Evolutionary conservation across 2,329 filamentous ascomycete species (phyloP).

Genomic region (Colletotrichum aenigma): DNA sequence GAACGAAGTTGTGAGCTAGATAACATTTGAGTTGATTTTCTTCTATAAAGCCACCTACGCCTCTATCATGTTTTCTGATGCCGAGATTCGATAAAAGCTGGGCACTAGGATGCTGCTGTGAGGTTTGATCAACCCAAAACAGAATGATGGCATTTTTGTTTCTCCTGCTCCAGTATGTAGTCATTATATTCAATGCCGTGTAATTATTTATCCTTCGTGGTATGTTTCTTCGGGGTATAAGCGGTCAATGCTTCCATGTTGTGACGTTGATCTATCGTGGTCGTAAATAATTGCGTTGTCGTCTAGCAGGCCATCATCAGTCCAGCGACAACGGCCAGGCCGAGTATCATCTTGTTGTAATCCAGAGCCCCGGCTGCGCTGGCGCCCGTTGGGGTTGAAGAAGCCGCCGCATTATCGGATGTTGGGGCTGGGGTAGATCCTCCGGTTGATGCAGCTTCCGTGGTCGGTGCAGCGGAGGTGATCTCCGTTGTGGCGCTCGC

Average conservation of each 20-base stretch:
- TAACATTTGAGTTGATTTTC: not conserved
- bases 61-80: not conserved
- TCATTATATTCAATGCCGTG: not conserved
- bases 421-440: not conserved
- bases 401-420: not conserved
- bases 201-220: not conserved
- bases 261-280: not conserved
- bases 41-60: not conserved
- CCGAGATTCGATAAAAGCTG: not conserved
- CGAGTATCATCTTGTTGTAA: not conserved
- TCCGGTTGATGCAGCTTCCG: not conserved
- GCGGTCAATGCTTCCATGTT: conserved; percentile 11
- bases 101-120: not conserved
- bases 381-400: not conserved
- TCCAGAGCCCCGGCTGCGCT: not conserved
- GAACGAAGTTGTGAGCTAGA: fast-evolving
- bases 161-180: not conserved
- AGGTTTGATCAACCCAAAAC: not conserved
- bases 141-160: not conserved
- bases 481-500: not conserved
- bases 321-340: not conserved
- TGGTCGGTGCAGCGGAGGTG: not conserved
- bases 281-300: not conserved
- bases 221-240: not conserved
- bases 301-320: not conserved